Percentiles rank a stretch among this genome's conserved stretches.
These are phyloP conservation scores for Alternaria burnsii DNA, from an alignment of 2,329 filamentous ascomycete species.

Conservation along the genomic window DNA sequence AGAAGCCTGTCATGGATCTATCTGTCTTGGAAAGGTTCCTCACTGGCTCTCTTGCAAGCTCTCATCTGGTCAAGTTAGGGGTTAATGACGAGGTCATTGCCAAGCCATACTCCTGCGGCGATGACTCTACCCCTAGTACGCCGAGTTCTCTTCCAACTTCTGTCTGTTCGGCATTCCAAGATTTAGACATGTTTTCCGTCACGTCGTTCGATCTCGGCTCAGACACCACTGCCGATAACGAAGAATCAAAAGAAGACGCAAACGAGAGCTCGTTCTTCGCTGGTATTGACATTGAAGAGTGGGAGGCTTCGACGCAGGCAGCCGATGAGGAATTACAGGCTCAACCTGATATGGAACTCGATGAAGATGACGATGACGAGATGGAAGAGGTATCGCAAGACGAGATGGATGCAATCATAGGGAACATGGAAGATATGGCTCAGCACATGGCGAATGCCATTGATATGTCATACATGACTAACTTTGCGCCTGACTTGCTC, in stretches of 20 bases:
- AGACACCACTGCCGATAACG: constrained; percentile 2
- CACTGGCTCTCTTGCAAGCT: constrained; percentile 14
- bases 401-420: constrained; percentile 21
- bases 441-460: constrained; percentile 12
- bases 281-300: constrained; percentile 21
- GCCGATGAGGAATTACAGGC: neutral
- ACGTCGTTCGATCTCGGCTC: constrained; percentile 11
- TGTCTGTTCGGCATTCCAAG: constrained; percentile 17
- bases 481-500: constrained; percentile 32
- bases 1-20: neutral
- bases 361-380: constrained; percentile 17
- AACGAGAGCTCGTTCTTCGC: constrained; percentile 21
- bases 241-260: neutral
- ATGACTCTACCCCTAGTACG: neutral
- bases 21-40: constrained; percentile 6
- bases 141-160: constrained; percentile 18
- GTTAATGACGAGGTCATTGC: constrained; percentile 14
- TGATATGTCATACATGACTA: constrained; percentile 29
- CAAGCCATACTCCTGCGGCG: neutral
- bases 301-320: constrained; percentile 10
- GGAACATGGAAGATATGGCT: constrained; percentile 21
- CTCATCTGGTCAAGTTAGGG: constrained; percentile 17
- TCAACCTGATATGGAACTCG: neutral
- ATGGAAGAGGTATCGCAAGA: constrained; percentile 25
- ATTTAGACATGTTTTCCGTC: constrained; percentile 25